A percentile compares a stretch with the other conserved stretches of the same genome.
These are phyloP conservation scores for Chaetothyriales sp. DNA, from an alignment of 2,329 filamentous ascomycete species.

Conservation along the genomic window DNA sequence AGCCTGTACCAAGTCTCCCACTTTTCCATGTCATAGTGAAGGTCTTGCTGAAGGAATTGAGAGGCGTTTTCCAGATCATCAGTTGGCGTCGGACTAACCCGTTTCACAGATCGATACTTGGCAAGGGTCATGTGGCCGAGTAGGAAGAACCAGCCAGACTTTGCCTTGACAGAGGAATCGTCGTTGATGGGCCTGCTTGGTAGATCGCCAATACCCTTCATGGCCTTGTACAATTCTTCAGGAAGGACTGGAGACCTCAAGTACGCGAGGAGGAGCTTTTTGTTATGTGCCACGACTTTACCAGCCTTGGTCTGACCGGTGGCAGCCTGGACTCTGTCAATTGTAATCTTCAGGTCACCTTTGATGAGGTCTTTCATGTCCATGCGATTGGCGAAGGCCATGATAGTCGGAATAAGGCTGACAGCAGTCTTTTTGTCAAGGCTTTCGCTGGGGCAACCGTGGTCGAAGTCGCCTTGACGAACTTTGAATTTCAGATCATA, in stretches of 20 bases:
- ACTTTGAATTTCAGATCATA: conserved; percentile 66
- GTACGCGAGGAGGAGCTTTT: conserved; percentile 66
- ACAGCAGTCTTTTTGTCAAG: conserved; percentile 70
- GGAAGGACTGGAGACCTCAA: conserved; percentile 76
- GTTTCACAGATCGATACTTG: conserved; percentile 69
- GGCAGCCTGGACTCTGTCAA: conserved; percentile 84
- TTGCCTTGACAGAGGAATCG: conserved; percentile 56
- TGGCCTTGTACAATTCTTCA: conserved; percentile 61
- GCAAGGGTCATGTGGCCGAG: conserved; percentile 77
- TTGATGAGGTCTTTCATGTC: conserved; percentile 84
- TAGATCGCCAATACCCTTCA: conserved; percentile 62
- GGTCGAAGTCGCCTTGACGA: conserved; percentile 56
- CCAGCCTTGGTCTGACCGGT: conserved; percentile 68
- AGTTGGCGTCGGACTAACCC: conserved; percentile 63
- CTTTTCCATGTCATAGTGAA: conserved; percentile 66
- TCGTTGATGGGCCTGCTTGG: conserved; percentile 57
- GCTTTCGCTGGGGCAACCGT: conserved; percentile 62
- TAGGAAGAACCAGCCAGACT: conserved; percentile 82
- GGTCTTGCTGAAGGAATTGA: conserved; percentile 63
- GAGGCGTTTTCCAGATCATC: conserved; percentile 74
- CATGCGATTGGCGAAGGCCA: conserved; percentile 66
- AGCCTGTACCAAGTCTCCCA: conserved; percentile 90
- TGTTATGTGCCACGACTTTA: conserved; percentile 72
- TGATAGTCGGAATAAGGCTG: conserved; percentile 69
- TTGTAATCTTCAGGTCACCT: conserved; percentile 75